A percentile compares a stretch with the other conserved stretches of the same genome.
Evolutionary conservation across 2,329 filamentous ascomycete species (phyloP).

Genomic region (Talaromyces rugulosus): DNA sequence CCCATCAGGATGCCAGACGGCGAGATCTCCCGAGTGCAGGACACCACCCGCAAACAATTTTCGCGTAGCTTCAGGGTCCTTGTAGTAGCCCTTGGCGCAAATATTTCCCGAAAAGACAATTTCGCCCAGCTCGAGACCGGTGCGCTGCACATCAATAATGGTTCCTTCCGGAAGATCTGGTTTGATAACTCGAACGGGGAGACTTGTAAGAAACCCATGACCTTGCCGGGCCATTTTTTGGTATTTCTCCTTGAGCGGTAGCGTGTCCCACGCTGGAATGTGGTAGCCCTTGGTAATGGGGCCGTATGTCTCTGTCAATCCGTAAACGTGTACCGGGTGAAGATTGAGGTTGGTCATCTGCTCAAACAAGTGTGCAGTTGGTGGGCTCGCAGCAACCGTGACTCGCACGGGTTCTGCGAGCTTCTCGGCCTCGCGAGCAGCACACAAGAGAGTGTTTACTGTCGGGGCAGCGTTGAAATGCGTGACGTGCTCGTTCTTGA

Average conservation of each 20-base stretch:
- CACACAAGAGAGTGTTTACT: conserved; percentile 89
- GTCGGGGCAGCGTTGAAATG: conserved; percentile 97
- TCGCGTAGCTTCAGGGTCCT: conserved; percentile 76
- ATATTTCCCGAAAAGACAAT: conserved; percentile 90
- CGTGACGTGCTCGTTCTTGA: conserved; percentile 82
- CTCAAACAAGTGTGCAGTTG: conserved; percentile 84
- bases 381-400: conserved; percentile 88
- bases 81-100: conserved; percentile 86
- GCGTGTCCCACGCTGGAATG: conserved; percentile 75
- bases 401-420: conserved; percentile 72
- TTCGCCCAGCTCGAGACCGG: conserved; percentile 75
- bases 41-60: conserved; percentile 86
- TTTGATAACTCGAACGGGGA: conserved; percentile 79
- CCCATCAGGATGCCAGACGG: conserved; percentile 88
- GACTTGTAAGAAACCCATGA: conserved; percentile 79
- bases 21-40: conserved; percentile 84
- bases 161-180: conserved; percentile 64
- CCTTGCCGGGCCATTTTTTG: conserved; percentile 89
- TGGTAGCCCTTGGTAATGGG: conserved; percentile 93
- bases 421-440: conserved; percentile 66
- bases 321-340: conserved; percentile 89
- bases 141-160: conserved; percentile 62
- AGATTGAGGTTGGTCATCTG: conserved; percentile 87
- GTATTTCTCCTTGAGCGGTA: conserved; percentile 74
- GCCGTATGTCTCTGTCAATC: conserved; percentile 82